Base-by-base conservation (phyloP, 306 rosid species). In the Mucuna pruriens region DNA sequence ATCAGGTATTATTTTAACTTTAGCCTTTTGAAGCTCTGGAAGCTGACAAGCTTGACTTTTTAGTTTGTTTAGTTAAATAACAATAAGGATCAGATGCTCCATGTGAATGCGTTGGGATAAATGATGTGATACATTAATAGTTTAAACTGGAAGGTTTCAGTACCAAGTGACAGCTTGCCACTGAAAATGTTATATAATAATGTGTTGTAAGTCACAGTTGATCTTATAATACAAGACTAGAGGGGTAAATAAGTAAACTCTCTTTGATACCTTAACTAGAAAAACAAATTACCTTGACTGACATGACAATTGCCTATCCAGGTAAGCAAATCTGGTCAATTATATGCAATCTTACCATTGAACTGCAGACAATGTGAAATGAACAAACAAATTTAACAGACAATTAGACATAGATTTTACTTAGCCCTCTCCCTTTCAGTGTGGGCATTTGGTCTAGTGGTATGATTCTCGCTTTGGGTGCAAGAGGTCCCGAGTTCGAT, bases 401-500 rank as follows among this genome's bases (percentile, higher is more conserved):
- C 26, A 63, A 38, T 25, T 25, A 45, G 39, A 42, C 2, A 62
- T 60, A 34, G 0, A 8, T 5, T 34, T 64, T 0, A 74, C 61
- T 19, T 13, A 8, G 8, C 49, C 55, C 12, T 2, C 0, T 0
- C 0, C 1, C 4, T 5, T 6, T 19, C 39, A 39, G 19, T 17
- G 1, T 7, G 88, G 88, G 83, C 90, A 82, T 85, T 88, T 85
- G 91, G 89, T 85, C 87, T 83, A 79, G 86, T 84, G 88, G 90
- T 79, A 87, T 85, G 89, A 84, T 84, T 87, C 86, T 87, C 83
- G 83, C 85, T 87, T 83, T 68, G 89, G 89, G 88, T 87, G 89
- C 76, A 71, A 85, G 86, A 83, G 90, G 88, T 86, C 87, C 83
- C 87, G 81, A 82, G 82, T 82, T 82, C 70, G 58, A 86, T 89